Percentiles rank a stretch among this genome's conserved stretches.
Conservation (phyloP, 805 yeast species). For the Schizosaccharomyces octosporus region DNA sequence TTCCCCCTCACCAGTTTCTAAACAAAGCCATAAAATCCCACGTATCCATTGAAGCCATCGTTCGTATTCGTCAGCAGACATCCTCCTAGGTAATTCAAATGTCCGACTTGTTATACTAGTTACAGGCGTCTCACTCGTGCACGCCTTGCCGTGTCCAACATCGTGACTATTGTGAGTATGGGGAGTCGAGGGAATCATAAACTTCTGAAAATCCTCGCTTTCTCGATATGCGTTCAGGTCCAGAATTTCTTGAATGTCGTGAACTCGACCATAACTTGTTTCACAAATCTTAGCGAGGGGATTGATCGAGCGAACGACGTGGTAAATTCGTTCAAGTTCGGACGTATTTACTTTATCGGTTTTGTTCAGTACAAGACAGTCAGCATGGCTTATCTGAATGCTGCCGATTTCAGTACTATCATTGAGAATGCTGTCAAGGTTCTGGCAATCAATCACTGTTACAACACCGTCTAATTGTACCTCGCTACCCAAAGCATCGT, state of each 20-base stretch:
- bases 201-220: slow-evolving; percentile 6
- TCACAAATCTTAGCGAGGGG: slow-evolving; percentile 38
- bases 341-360: slow-evolving; percentile 26
- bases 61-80: slow-evolving; percentile 16
- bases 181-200: slow-evolving; percentile 2
- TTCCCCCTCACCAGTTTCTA: neutral
- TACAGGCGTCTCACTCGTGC: slow-evolving; percentile 9
- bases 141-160: slow-evolving; percentile 4
- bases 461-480: slow-evolving; percentile 80
- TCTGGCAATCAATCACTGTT: slow-evolving; percentile 49
- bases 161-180: neutral
- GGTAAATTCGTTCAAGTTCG: slow-evolving; percentile 10
- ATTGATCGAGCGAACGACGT: slow-evolving; percentile 29
- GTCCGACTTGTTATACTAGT: slow-evolving; percentile 25
- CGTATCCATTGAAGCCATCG: slow-evolving; percentile 42
- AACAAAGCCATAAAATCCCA: slow-evolving; percentile 49
- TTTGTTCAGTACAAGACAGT: slow-evolving; percentile 57
- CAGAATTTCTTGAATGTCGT: slow-evolving; percentile 33
- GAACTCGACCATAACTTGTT: slow-evolving; percentile 50
- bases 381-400: slow-evolving; percentile 76
- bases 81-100: slow-evolving; percentile 21
- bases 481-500: slow-evolving; percentile 60
- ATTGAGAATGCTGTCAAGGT: slow-evolving; percentile 30
- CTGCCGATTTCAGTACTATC: slow-evolving; percentile 26
- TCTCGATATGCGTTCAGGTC: slow-evolving; percentile 58